These are phyloP conservation scores for Penicillium herquei DNA, from an alignment of 495 filamentous ascomycete species.

Conservation along the genomic window DNA sequence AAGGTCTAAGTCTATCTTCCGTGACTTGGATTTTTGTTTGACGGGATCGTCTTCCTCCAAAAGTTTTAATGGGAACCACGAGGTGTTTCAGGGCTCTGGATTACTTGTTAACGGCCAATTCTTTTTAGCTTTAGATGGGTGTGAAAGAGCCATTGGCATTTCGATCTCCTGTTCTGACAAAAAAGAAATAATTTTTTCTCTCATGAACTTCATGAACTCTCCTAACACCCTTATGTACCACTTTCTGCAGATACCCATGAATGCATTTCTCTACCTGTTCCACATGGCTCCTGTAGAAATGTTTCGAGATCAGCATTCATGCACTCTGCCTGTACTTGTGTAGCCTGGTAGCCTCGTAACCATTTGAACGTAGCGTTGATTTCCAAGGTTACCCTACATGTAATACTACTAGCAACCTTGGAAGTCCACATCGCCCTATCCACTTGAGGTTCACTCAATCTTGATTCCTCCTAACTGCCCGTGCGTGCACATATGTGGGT, in stretches of 20 bases:
- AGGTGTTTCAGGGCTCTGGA: constrained; percentile 29
- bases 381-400: not conserved
- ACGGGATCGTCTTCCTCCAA: constrained; percentile 24
- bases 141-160: constrained; percentile 25
- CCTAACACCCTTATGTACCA: constrained; percentile 36
- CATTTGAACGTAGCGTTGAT: not conserved
- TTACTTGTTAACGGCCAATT: constrained; percentile 33
- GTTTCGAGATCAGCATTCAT: constrained; percentile 28
- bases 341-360: not conserved
- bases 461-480: too few relatives aligned
- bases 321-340: constrained; percentile 17
- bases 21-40: constrained; percentile 25
- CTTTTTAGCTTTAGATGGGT: constrained; percentile 42
- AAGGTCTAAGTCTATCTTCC: constrained; percentile 71
- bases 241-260: constrained; percentile 49
- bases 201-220: constrained; percentile 23
- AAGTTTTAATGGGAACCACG: constrained; percentile 24
- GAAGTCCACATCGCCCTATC: too few relatives aligned
- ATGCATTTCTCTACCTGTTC: constrained; percentile 45
- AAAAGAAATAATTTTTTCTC: constrained; percentile 27
- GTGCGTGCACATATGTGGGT: too few relatives aligned
- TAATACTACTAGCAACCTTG: too few relatives aligned
- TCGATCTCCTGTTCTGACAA: constrained; percentile 27
- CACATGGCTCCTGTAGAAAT: constrained; percentile 17
- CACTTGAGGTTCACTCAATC: too few relatives aligned